Percentiles rank a stretch among this genome's conserved stretches.
Evolutionary conservation across 805 yeast genomes (phyloP).

Genomic region (Kazachstania africana): DNA sequence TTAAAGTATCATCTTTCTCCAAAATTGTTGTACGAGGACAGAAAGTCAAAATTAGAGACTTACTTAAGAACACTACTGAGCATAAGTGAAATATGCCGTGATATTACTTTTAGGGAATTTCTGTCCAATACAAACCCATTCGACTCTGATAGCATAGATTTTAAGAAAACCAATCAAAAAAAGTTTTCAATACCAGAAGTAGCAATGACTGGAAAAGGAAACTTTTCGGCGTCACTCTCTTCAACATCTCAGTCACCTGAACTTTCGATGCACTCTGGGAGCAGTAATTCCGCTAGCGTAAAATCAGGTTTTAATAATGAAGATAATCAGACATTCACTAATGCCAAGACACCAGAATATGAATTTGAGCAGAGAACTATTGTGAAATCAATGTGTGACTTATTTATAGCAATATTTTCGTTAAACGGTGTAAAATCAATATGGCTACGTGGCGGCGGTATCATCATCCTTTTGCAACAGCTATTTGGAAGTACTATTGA

Average conservation of each 20-base stretch:
- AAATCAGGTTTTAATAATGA: neutral
- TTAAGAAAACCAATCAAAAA: neutral
- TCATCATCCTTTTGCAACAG: constrained; percentile 72
- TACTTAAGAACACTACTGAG: constrained; percentile 48
- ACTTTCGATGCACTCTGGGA: constrained; percentile 1
- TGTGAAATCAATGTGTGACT: constrained; percentile 72
- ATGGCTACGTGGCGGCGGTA: constrained; percentile 80
- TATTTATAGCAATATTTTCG: constrained; percentile 59
- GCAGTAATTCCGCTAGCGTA: neutral
- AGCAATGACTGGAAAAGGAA: neutral
- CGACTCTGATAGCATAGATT: neutral
- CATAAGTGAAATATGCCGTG: constrained; percentile 62
- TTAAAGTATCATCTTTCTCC: constrained; percentile 51
- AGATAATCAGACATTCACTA: neutral
- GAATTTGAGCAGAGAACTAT: constrained; percentile 32
- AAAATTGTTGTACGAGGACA: constrained; percentile 46
- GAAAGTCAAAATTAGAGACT: constrained; percentile 48
- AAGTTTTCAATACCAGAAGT: neutral
- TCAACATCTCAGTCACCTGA: constrained; percentile 1
- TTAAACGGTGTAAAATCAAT: constrained; percentile 44
- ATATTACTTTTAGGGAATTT: constrained; percentile 61
- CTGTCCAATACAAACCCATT: constrained; percentile 34
- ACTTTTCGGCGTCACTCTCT: neutral
- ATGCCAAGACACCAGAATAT: neutral
- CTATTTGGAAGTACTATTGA: constrained; percentile 82